Evolutionary conservation across 495 filamentous ascomycete species (phyloP), one percentile per base, ranked within the genome.

Genomic region (Tuber calosporum): DNA sequence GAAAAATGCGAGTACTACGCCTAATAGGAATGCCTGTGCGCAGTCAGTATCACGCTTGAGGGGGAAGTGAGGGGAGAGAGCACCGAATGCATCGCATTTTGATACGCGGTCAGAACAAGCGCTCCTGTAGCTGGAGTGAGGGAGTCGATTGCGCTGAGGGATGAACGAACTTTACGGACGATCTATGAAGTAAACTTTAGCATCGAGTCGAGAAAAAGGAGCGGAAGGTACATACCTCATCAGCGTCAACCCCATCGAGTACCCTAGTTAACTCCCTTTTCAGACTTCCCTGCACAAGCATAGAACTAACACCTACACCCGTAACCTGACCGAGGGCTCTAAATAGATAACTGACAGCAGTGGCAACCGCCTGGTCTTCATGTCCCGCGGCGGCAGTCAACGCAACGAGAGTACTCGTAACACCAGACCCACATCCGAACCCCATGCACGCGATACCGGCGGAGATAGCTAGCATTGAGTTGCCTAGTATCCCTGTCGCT

Each of bases 261-360:
- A 79, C 83, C 20, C 80, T 82, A 34, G 83, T 82, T n/a, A 96
- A 83, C 43, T 87, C 84, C 3, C 80, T 82, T 7, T 91, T 86
- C 36, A 97, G 84, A 17, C 85, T 84, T 74, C 91, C 89, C 80
- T 97, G 93, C 26, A 93, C 86, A 22, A 93, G 85, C 3, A 90
- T 93, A 0, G 91, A 87, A 20, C 88, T 86, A 37, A 92, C 80
- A 36, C 90, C 90, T 48, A 96, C 82, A 13, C 92, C 92, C 30
- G 92, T 86, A 13, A 92, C 89, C 5, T 88, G 89, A n/a, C 93
- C 93, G 15, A 96, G 84, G 6, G 90, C 90, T 5, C 93, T 89
- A 85, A 97, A 97, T 2, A 96, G 87, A 81, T 96, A 97, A 1
- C 89, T 92, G 81, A 91, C 93, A 2, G 93, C 93, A 19, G 92